A percentile compares a stretch with the other conserved stretches of the same genome.
Conservation (phyloP, 768 basidiomycete species). For the Trametes villosa region DNA sequence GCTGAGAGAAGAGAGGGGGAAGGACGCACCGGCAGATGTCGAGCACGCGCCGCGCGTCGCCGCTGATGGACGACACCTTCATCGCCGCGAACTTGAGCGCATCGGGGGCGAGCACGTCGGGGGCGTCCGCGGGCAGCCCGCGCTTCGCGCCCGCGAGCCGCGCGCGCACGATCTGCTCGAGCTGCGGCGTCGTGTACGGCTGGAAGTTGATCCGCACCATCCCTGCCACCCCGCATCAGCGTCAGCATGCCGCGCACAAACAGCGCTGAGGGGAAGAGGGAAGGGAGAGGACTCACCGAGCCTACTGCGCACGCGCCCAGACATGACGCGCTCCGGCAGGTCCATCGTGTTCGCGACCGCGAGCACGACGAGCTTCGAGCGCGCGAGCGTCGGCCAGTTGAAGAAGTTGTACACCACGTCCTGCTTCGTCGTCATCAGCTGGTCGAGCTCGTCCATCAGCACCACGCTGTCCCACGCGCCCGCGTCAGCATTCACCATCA, state of each 20-base stretch:
- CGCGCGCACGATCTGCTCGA: conserved; percentile 86
- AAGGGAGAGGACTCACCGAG: conserved; percentile 59
- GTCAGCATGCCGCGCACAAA: not conserved
- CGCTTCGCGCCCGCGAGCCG: conserved; percentile 67
- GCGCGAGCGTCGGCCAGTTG: conserved; percentile 94
- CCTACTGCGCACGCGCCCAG: conserved; percentile 88
- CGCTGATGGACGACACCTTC: conserved; percentile 79
- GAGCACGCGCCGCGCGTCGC: conserved; percentile 90
- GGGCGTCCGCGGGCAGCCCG: conserved; percentile 50
- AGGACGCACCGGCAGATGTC: conserved; percentile 84
- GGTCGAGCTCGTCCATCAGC: conserved; percentile 98
- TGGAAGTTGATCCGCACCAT: conserved; percentile 93
- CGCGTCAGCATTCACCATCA: conserved; percentile 1
- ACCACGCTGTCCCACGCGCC: conserved; percentile 82
- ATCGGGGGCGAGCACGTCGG: conserved; percentile 62
- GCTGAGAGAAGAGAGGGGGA: not conserved
- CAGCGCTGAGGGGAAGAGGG: not conserved
- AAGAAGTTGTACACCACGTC: conserved; percentile 99
- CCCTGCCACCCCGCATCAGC: conserved; percentile 47
- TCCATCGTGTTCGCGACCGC: conserved; percentile 99
- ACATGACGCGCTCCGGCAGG: conserved; percentile 92
- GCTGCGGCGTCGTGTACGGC: conserved; percentile 78
- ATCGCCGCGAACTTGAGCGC: conserved; percentile 87
- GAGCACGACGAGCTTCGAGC: conserved; percentile 90
- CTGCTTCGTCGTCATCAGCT: conserved; percentile 93